Percentiles rank a stretch among this genome's conserved stretches.
Conservation (phyloP, 805 yeast species). For the Barnettozyma populi region DNA sequence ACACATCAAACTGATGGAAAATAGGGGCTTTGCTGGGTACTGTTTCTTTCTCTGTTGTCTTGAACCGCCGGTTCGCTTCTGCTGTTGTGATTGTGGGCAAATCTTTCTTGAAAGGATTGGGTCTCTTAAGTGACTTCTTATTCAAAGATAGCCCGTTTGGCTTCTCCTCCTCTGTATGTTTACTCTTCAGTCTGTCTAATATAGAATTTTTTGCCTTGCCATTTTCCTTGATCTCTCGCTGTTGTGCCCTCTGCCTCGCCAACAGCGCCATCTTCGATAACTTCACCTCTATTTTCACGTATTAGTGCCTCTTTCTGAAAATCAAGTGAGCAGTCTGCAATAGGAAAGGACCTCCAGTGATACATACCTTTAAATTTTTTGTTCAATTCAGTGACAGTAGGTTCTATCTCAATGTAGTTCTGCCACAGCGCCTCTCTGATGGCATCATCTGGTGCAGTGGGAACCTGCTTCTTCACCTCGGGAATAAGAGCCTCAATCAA, state of each 20-base stretch:
- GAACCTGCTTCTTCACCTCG: conserved; percentile 31
- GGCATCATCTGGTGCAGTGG: conserved; percentile 40
- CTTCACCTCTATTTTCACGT: conserved; percentile 1
- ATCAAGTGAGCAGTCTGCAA: conserved; percentile 1
- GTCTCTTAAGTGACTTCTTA: conserved; percentile 3
- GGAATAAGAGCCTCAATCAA: conserved; percentile 41
- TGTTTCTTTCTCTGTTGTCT: conserved; percentile 1
- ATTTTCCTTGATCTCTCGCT: background rate
- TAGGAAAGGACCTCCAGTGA: background rate
- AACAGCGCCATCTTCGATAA: background rate
- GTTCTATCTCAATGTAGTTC: conserved; percentile 50
- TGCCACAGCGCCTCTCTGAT: conserved; percentile 55
- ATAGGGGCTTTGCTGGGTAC: conserved; percentile 3
- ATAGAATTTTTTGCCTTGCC: conserved; percentile 17
- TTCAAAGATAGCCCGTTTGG: background rate
- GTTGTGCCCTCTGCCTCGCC: conserved; percentile 4
- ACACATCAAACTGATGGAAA: conserved; percentile 3
- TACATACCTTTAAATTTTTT: conserved; percentile 18
- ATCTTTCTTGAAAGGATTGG: conserved; percentile 5
- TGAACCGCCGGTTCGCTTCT: background rate
- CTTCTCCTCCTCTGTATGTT: background rate
- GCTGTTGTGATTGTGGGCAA: background rate
- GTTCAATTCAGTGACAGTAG: conserved; percentile 41
- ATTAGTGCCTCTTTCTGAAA: conserved; percentile 2
- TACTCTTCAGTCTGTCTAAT: conserved; percentile 16